Evolutionary conservation across 768 basidiomycete genomes (phyloP), one percentile per base, ranked within the genome.

Genomic region (Krasilnikovozyma curviuscula): DNA sequence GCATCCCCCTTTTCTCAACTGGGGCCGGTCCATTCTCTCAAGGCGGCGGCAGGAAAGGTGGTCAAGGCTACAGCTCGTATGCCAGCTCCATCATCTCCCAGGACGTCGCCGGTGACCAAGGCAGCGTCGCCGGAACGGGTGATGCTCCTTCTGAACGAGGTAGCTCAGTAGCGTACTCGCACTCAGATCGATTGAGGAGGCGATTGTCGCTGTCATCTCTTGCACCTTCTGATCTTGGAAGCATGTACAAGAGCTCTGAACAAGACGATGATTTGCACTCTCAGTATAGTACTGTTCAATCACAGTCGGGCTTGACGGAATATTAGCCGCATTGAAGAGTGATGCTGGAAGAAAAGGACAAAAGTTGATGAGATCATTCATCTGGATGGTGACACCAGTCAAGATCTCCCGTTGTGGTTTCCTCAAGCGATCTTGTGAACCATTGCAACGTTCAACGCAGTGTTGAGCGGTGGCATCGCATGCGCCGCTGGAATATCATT

Each of bases 101-200:
- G 62, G 86, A 91, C 63, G 79, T 72, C 31, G 57, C 40, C 27
- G 39, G 50, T 35, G 25, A 57, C 45, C 58, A 54, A 1, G 56
- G 71, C 52, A 65, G 70, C 47, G 67, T 70, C 40, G 71, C 72
- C 10, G 78, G 79, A 54, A 69, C 65, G 37, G 70, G 72, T 54
- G 79, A 80, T 56, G 74, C 83, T 40, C 69, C 70, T 32, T 70
- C 71, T 29, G 70, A 67, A 55, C 61, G 48, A 16, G 53, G 40
- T 19, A 13, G 18, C 10, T 6, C 7, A 12, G 27, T 93, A 62
- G 78, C 80, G 2, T 93, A 76, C 67, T 81, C 83, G 16, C 91
- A 98, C 63, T 88, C 82, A 44, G 89, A 95, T 60, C 73, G 91
- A 32, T 70, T 93, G 82, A 40, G 56, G 23, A 29, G 60, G 10